phyloP scores from a whole-genome alignment of 768 basidiomycete species.

The Boletus subcaerulescens region DNA sequence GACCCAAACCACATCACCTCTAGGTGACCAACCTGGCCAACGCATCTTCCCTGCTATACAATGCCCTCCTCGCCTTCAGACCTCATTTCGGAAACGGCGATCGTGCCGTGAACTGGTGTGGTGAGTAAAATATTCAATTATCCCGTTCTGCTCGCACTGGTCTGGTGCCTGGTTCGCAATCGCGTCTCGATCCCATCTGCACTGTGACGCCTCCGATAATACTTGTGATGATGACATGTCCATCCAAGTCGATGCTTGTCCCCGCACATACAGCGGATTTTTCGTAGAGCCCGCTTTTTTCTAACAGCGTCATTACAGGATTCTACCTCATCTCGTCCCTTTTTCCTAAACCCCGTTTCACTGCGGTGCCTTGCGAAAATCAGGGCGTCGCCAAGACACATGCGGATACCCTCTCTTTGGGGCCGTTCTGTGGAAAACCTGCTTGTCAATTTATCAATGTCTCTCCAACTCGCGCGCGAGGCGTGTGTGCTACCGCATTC shows the following conservation, averaged over 20 bases:
- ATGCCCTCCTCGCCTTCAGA: conserved; percentile 66
- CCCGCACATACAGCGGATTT: neutral
- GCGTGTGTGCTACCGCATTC: conserved; percentile 86
- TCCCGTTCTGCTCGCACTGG: neutral
- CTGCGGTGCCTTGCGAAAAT: conserved; percentile 9
- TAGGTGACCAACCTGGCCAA: conserved; percentile 89
- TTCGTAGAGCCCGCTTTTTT: neutral
- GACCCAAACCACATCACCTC: neutral
- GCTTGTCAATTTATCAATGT: conserved; percentile 83
- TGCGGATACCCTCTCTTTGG: conserved; percentile 51
- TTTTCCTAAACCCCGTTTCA: conserved; percentile 49
- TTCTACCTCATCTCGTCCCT: conserved; percentile 76
- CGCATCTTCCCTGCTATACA: conserved; percentile 76
- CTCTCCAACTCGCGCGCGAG: conserved; percentile 50
- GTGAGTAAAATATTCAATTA: conserved; percentile 45
- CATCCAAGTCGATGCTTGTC: too few relatives aligned
- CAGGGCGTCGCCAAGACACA: conserved; percentile 9
- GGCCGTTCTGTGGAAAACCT: conserved; percentile 88
- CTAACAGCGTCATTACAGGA: conserved; percentile 47
- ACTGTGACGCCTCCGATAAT: too few relatives aligned
- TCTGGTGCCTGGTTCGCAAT: neutral
- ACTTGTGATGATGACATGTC: too few relatives aligned
- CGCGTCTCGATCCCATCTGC: neutral
- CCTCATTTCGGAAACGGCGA: conserved; percentile 57
- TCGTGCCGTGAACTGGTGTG: conserved; percentile 89